Evolutionary conservation across 805 yeast genomes (phyloP).

Genomic region (Zygosaccharomyces lentus): DNA sequence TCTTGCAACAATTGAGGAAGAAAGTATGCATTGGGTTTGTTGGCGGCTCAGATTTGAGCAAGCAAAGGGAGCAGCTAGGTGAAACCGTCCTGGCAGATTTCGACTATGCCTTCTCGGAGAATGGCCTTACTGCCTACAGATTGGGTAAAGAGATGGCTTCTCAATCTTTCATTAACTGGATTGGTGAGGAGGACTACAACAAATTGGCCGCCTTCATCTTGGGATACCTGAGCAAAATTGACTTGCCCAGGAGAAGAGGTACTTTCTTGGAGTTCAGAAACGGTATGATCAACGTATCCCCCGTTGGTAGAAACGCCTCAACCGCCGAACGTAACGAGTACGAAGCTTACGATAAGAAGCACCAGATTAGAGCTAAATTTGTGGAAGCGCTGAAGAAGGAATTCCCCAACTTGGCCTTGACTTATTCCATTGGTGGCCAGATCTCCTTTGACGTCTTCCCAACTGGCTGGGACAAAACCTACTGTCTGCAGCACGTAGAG

Average conservation of each 20-base stretch:
- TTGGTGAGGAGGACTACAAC: constrained; percentile 93
- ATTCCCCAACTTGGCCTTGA: constrained; percentile 79
- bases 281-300: constrained; percentile 98
- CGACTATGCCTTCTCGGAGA: constrained; percentile 95
- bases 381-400: constrained; percentile 78
- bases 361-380: constrained; percentile 78
- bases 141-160: constrained; percentile 82
- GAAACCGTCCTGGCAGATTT: constrained; percentile 68
- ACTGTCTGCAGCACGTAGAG: constrained; percentile 89
- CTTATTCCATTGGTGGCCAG: constrained; percentile 99
- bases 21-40: constrained; percentile 95
- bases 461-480: constrained; percentile 99
- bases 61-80: constrained; percentile 96
- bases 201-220: constrained; percentile 80
- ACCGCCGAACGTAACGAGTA: constrained; percentile 90
- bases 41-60: constrained; percentile 92
- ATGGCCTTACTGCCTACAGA: constrained; percentile 97
- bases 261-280: constrained; percentile 98
- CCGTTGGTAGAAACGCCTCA: constrained; percentile 97
- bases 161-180: constrained; percentile 91
- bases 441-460: constrained; percentile 99
- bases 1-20: constrained; percentile 72
- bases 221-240: constrained; percentile 77
- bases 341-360: constrained; percentile 76
- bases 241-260: constrained; percentile 96